Base-by-base conservation (phyloP, 2,329 filamentous ascomycete species). In the Calonectria pauciramosa region DNA sequence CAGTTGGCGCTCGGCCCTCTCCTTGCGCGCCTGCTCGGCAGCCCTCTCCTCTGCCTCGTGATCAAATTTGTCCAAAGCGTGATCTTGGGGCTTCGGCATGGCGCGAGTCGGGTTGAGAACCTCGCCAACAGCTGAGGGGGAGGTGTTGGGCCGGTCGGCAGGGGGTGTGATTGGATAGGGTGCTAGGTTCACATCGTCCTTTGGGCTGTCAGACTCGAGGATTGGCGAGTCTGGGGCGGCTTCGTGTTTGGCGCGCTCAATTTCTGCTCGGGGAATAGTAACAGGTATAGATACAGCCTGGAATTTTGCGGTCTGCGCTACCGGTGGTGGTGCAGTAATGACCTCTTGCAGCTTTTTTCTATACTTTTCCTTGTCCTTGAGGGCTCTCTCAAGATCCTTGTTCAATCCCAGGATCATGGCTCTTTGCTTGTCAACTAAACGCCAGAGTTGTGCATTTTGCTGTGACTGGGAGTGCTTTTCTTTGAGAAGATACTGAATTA, bases 331-430 rank as follows among this genome's bases (percentile, higher is more conserved):
- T 56, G 85, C 82, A 0, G 88, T 84, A 80, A 92, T 84, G 11
- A 91, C 85, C 71, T 99, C 96, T 85, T 98, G 98, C 54, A 98
- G 84, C 85, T 97, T 98, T 84, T 94, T 96, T 80, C 95, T 93
- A 83, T 99, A 99, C 80, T 94, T 94, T 78, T 99, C 96, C 85
- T 98, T 98, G 79, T 99, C 97, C 83, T 98, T 98, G 77, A 98
- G 85, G 1, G 96, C 93, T 68, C 95, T 92, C 85, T 99, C 96
- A 16, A 99, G 88, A 83, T 99, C 97, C 84, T 97, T 98, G 82
- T 99, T 98, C 76, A 99, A 89, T 10, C 96, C 96, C 26, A 98
- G 86, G 70, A 99, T 96, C 93, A 99, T 96, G 20, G 95, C 93
- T 76, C 96, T 91, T 85, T 99, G 97, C 87, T 99, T 99, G 84